Conservation (phyloP, 257 asterid genomes). For the Fraxinus excelsior region DNA sequence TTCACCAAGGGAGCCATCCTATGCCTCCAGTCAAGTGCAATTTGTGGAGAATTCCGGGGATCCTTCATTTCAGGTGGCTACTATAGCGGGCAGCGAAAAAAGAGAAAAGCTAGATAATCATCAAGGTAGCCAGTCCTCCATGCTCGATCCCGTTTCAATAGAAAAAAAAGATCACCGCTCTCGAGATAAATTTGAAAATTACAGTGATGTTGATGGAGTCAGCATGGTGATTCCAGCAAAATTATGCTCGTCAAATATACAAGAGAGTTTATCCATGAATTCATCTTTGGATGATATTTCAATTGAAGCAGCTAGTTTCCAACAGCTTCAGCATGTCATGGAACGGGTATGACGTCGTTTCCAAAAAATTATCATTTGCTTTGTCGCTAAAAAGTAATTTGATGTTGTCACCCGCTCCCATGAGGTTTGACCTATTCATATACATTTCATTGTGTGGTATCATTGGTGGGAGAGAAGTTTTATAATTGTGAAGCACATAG, state of each 20-base stretch:
- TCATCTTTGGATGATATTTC: slow-evolving; percentile 54
- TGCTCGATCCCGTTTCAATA: slow-evolving; percentile 32
- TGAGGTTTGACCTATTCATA: not conserved
- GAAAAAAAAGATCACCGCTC: slow-evolving; percentile 34
- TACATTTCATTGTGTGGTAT: not conserved
- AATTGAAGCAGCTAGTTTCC: slow-evolving; percentile 66
- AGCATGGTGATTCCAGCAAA: slow-evolving; percentile 39
- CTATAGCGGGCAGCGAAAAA: slow-evolving; percentile 37
- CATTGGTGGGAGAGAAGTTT: not conserved
- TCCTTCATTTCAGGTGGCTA: slow-evolving; percentile 35
- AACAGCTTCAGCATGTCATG: slow-evolving; percentile 76
- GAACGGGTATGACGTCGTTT: slow-evolving; percentile 59
- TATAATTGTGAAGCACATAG: not conserved
- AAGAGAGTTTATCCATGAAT: slow-evolving; percentile 51
- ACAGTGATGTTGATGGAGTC: slow-evolving; percentile 35
- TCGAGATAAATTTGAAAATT: slow-evolving; percentile 42
- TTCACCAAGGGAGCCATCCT: slow-evolving; percentile 52
- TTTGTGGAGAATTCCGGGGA: slow-evolving; percentile 36
- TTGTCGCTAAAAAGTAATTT: not conserved
- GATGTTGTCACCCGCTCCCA: not conserved
- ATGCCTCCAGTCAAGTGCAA: slow-evolving; percentile 47
- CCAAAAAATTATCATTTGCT: not conserved
- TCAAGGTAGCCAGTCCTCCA: slow-evolving; percentile 36
- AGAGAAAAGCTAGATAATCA: slow-evolving; percentile 28
- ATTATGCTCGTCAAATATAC: slow-evolving; percentile 52